Evolutionary conservation across 768 basidiomycete species (phyloP).

Genomic region (Lentinula edodes): DNA sequence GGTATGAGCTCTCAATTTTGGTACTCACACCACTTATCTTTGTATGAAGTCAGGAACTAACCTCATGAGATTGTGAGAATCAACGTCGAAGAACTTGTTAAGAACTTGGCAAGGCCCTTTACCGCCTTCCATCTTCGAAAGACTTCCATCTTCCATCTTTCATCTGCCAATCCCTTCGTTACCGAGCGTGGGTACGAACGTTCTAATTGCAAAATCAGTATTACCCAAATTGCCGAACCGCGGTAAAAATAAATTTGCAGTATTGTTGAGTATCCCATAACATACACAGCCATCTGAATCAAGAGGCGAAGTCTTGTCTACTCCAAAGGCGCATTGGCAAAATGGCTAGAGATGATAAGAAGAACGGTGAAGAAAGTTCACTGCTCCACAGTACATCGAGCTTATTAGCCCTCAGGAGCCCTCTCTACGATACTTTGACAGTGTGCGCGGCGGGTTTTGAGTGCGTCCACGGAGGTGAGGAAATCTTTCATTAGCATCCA

Average conservation of each 20-base stretch:
- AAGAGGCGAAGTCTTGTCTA: too few species aligned
- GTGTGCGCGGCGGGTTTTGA: too few species aligned
- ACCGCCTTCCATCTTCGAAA: background rate
- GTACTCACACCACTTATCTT: background rate
- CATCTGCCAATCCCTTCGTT: constrained; percentile 2
- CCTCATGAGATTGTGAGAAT: background rate
- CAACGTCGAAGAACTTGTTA: too few species aligned
- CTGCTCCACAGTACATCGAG: background rate
- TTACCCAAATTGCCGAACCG: background rate
- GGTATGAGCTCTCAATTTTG: background rate
- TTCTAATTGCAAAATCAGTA: background rate
- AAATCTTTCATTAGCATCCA: too few species aligned
- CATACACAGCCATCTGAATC: too few species aligned
- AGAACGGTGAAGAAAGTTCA: background rate
- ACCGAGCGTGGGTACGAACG: background rate
- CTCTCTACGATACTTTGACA: too few species aligned
- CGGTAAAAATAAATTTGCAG: background rate
- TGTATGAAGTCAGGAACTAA: background rate
- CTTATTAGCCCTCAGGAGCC: too few species aligned
- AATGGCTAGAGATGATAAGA: background rate
- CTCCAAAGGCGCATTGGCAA: too few species aligned
- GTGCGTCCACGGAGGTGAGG: too few species aligned
- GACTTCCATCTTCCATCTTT: background rate
- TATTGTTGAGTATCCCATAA: too few species aligned
- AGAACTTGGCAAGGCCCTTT: background rate